Evolutionary conservation across 129 eudicot species (phyloP).

Genomic region (Saposhnikovia divaricata): DNA sequence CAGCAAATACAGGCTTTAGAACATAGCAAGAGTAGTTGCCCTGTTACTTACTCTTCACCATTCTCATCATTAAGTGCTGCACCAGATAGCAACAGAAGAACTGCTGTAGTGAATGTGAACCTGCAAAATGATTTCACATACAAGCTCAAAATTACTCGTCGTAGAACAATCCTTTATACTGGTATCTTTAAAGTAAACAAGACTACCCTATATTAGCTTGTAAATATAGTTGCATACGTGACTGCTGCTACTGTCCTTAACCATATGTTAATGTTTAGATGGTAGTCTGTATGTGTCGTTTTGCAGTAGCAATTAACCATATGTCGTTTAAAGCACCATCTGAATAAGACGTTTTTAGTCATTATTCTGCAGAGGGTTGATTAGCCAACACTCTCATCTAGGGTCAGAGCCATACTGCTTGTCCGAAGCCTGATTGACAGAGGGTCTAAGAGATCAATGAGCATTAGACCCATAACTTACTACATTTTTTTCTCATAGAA

Average conservation of each 20-base stretch:
- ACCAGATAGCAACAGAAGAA: constrained; percentile 58
- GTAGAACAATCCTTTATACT: no score
- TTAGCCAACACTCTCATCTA: not conserved
- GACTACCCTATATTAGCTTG: no score
- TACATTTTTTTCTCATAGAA: not conserved
- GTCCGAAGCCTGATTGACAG: not conserved
- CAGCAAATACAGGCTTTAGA: constrained; percentile 72
- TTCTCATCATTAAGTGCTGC: constrained; percentile 75
- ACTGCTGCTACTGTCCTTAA: not conserved
- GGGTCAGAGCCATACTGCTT: not conserved
- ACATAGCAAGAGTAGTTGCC: constrained; percentile 61
- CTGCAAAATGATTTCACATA: constrained; percentile 24
- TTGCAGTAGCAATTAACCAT: not conserved
- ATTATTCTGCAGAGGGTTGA: not conserved
- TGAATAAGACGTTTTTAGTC: no score
- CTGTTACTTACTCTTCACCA: constrained; percentile 49
- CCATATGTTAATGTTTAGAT: not conserved
- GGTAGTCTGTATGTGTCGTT: not conserved
- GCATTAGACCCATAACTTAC: not conserved
- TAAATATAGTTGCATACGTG: not conserved
- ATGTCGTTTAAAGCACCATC: no score
- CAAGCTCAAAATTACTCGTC: no score
- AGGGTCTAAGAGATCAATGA: not conserved
- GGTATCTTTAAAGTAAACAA: no score
- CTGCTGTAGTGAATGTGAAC: constrained; percentile 71